These are phyloP conservation scores for Pythium diclinum DNA, from an alignment of 352 stramenopile genomes.

Conservation along the genomic window DNA sequence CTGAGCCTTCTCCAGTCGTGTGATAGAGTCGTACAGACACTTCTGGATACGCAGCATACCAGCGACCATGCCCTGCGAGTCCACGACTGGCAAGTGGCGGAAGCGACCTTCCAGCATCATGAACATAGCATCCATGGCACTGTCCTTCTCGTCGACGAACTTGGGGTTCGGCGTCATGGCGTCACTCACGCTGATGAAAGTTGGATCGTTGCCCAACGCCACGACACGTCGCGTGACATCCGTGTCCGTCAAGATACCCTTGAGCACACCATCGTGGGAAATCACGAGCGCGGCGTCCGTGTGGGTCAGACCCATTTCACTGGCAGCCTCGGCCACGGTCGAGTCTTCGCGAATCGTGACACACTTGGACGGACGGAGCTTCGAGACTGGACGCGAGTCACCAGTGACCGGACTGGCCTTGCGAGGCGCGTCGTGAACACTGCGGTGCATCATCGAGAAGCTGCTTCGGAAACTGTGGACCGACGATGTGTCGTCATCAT, in stretches of 20 bases:
- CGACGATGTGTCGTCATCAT: slow-evolving; percentile 75
- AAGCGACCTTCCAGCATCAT: slow-evolving; percentile 92
- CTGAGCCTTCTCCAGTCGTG: slow-evolving; percentile 92
- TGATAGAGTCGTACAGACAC: slow-evolving; percentile 98
- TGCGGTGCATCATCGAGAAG: slow-evolving; percentile 54
- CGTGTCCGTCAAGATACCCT: slow-evolving; percentile 95
- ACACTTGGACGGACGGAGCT: slow-evolving; percentile 84
- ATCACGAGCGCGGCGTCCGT: slow-evolving; percentile 93
- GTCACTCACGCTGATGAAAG: slow-evolving; percentile 80
- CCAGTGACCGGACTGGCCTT: slow-evolving; percentile 57
- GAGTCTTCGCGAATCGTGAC: slow-evolving; percentile 86
- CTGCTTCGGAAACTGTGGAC: slow-evolving; percentile 80
- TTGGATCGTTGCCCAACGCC: slow-evolving; percentile 80
- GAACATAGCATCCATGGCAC: slow-evolving; percentile 90
- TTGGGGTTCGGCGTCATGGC: slow-evolving; percentile 86
- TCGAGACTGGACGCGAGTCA: slow-evolving; percentile 90
- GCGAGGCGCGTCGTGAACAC: slow-evolving; percentile 35
- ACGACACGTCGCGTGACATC: slow-evolving; percentile 86
- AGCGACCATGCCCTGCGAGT: slow-evolving; percentile 86
- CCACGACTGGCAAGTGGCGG: slow-evolving; percentile 95
- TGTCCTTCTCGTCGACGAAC: slow-evolving; percentile 87
- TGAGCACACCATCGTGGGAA: slow-evolving; percentile 82
- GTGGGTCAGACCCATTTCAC: slow-evolving; percentile 88
- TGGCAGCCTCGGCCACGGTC: slow-evolving; percentile 86
- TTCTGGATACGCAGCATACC: slow-evolving; percentile 98